Conservation (phyloP, 208 protist genomes). For the Crithidia thermophila region DNA sequence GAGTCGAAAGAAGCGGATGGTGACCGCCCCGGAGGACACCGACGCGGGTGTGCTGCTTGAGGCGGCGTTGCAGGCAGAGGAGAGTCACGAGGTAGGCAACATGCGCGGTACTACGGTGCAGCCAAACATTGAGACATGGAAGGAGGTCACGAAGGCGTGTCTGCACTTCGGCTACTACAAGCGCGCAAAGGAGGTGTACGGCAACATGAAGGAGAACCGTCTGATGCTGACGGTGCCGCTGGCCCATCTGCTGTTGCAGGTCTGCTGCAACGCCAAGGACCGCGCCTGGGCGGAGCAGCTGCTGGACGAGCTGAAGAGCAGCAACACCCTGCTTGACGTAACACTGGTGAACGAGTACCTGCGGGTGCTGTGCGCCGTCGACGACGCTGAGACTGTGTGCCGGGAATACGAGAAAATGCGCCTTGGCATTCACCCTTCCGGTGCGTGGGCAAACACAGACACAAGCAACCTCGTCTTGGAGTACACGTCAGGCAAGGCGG, state of each 20-base stretch:
- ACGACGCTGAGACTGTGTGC: slow-evolving; percentile 41
- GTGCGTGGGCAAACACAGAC: slow-evolving; percentile 60
- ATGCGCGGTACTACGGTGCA: slow-evolving; percentile 58
- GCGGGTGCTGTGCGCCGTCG: slow-evolving; percentile 58
- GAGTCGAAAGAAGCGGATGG: background rate
- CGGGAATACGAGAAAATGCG: slow-evolving; percentile 66
- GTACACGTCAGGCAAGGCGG: slow-evolving; percentile 40
- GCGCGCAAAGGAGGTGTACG: slow-evolving; percentile 50
- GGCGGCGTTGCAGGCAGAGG: slow-evolving; percentile 53
- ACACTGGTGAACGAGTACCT: slow-evolving; percentile 81
- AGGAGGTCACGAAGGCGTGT: slow-evolving; percentile 64
- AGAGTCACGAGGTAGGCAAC: slow-evolving; percentile 44
- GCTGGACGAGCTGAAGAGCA: slow-evolving; percentile 45
- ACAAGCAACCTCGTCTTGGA: slow-evolving; percentile 78
- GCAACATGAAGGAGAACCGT: slow-evolving; percentile 38
- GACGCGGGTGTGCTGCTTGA: slow-evolving; percentile 39
- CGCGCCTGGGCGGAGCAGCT: slow-evolving; percentile 52
- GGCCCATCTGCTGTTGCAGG: slow-evolving; percentile 55
- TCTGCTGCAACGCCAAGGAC: slow-evolving; percentile 52
- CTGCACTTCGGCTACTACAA: slow-evolving; percentile 39
- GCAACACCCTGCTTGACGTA: slow-evolving; percentile 51
- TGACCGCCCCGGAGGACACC: background rate
- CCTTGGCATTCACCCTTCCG: slow-evolving; percentile 65
- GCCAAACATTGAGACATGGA: slow-evolving; percentile 78
- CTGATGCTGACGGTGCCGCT: slow-evolving; percentile 45